These are phyloP conservation scores for Gastrolobium bilobum DNA, from an alignment of 306 rosid species.

Conservation along the genomic window DNA sequence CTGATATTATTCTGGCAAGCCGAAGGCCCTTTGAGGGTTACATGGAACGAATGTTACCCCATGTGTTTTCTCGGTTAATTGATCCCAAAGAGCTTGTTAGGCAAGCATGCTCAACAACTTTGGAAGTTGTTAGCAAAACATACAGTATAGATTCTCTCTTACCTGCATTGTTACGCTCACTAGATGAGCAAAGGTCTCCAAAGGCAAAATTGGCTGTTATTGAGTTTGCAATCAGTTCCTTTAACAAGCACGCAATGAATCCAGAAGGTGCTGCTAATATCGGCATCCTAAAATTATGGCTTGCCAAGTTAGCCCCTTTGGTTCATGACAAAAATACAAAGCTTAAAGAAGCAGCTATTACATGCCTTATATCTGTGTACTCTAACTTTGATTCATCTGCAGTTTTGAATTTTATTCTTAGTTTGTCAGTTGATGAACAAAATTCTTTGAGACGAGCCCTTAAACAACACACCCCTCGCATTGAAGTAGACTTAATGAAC, in stretches of 20 bases:
- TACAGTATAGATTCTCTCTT: slow-evolving; percentile 90
- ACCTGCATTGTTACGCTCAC: slow-evolving; percentile 95
- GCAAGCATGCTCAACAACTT: slow-evolving; percentile 83
- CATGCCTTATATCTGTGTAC: slow-evolving; percentile 96
- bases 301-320: slow-evolving; percentile 87
- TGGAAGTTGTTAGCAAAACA: slow-evolving; percentile 88
- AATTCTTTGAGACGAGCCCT: slow-evolving; percentile 97
- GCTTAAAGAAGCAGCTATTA: slow-evolving; percentile 94
- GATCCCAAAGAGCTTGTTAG: slow-evolving; percentile 98
- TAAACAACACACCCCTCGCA: slow-evolving; percentile 96
- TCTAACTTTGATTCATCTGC: slow-evolving; percentile 92
- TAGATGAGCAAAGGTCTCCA: slow-evolving; percentile 98
- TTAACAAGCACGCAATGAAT: slow-evolving; percentile 83
- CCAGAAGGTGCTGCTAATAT: slow-evolving; percentile 87
- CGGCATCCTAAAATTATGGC: slow-evolving; percentile 97
- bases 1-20: slow-evolving; percentile 88
- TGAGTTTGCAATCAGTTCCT: slow-evolving; percentile 88
- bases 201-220: slow-evolving; percentile 98
- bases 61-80: slow-evolving; percentile 95
- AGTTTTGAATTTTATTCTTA: slow-evolving; percentile 88
- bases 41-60: slow-evolving; percentile 96
- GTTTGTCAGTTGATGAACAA: slow-evolving; percentile 95
- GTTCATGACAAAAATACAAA: slow-evolving; percentile 90
- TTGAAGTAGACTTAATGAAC: slow-evolving; percentile 96
- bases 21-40: slow-evolving; percentile 95